These are phyloP conservation scores for Trichoderma oligosporum DNA, from an alignment of 2,329 filamentous ascomycete genomes.

Conservation along the genomic window DNA sequence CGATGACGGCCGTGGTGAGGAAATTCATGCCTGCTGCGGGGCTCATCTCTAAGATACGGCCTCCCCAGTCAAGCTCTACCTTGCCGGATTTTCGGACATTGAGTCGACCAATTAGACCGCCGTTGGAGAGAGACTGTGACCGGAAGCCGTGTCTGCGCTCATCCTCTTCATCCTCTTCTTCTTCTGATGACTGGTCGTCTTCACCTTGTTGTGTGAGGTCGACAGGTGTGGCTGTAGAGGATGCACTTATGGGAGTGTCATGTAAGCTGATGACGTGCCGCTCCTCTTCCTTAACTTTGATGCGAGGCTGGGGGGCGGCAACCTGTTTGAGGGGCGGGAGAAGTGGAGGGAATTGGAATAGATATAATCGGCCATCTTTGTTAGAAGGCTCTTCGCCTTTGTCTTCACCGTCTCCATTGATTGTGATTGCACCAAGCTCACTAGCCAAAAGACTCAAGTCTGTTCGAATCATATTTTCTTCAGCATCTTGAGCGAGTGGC, in stretches of 20 bases:
- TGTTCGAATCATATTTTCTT: slow-evolving; percentile 38
- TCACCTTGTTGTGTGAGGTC: slow-evolving; percentile 41
- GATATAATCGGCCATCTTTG: slow-evolving; percentile 56
- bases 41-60: slow-evolving; percentile 50
- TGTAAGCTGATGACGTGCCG: slow-evolving; percentile 38
- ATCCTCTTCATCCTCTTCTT: slow-evolving; percentile 32
- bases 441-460: slow-evolving; percentile 42
- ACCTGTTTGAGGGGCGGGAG: slow-evolving; percentile 50
- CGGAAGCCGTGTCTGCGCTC: slow-evolving; percentile 35
- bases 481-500: slow-evolving; percentile 32
- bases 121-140: slow-evolving; percentile 43
- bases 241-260: slow-evolving; percentile 25
- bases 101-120: slow-evolving; percentile 58
- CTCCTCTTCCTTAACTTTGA: slow-evolving; percentile 42
- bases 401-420: slow-evolving; percentile 31
- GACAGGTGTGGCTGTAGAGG: slow-evolving; percentile 28
- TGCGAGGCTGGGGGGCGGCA: slow-evolving; percentile 25
- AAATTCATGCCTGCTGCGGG: slow-evolving; percentile 53
- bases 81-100: slow-evolving; percentile 59
- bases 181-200: slow-evolving; percentile 26
- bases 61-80: slow-evolving; percentile 61
- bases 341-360: slow-evolving; percentile 63
- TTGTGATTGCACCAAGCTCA: slow-evolving; percentile 40
- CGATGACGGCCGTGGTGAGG: slow-evolving; percentile 55
- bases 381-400: slow-evolving; percentile 31